These are phyloP conservation scores for Trichoderma asperellum DNA, from an alignment of 2,329 filamentous ascomycete species.

Conservation along the genomic window DNA sequence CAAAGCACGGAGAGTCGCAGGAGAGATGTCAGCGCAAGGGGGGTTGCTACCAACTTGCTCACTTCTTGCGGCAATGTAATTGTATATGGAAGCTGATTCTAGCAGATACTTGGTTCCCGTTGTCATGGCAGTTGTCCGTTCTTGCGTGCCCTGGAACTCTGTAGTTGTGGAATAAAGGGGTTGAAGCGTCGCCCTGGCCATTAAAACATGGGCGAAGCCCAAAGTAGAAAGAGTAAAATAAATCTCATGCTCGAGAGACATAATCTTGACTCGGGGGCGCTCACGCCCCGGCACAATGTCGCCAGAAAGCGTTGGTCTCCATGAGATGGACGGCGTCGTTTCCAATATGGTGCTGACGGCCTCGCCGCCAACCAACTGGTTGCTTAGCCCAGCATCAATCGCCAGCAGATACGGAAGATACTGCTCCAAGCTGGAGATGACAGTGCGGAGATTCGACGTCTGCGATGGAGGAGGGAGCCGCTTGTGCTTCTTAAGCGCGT, in stretches of 20 bases:
- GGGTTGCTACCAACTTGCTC: conserved; percentile 47
- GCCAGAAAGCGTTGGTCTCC: conserved; percentile 78
- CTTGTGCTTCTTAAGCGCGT: conserved; percentile 87
- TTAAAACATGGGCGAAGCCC: conserved; percentile 72
- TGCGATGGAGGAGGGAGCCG: conserved; percentile 75
- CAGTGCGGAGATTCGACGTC: conserved; percentile 67
- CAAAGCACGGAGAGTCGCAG: conserved; percentile 59
- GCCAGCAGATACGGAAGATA: conserved; percentile 86
- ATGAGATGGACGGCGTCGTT: conserved; percentile 69
- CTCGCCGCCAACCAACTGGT: conserved; percentile 53
- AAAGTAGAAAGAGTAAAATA: conserved; percentile 78
- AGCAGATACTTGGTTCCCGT: conserved; percentile 78
- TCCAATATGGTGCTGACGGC: conserved; percentile 69
- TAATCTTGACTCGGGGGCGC: conserved; percentile 67
- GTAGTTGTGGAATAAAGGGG: conserved; percentile 70
- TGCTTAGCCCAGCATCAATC: conserved; percentile 72
- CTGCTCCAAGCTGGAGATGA: conserved; percentile 70
- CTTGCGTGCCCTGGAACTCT: conserved; percentile 64
- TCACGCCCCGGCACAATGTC: conserved; percentile 67
- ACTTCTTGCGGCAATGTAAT: conserved; percentile 66
- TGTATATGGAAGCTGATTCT: conserved; percentile 77
- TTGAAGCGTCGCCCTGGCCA: conserved; percentile 73
- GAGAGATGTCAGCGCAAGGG: conserved; percentile 58
- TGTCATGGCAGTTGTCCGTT: conserved; percentile 70
- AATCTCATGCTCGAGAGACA: conserved; percentile 80